Evolutionary conservation across 2,329 filamentous ascomycete species (phyloP), one percentile per base, ranked within the genome.

Genomic region (Fusarium denticulatum): DNA sequence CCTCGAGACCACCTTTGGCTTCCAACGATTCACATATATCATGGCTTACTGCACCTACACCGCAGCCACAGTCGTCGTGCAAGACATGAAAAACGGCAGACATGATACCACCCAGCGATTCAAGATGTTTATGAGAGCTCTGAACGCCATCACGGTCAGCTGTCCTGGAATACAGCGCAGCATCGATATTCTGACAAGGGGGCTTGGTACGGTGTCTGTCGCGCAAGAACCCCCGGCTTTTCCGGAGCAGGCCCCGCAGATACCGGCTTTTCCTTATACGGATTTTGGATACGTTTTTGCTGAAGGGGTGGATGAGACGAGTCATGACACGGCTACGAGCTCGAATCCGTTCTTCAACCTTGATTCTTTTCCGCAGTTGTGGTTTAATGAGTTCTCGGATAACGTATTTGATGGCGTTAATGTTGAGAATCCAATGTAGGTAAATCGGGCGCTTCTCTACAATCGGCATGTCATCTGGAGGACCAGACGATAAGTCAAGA

Each of bases 21-120:
- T 63, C 15, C 32, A 37, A 1, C 53, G 53, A 0, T 63, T 63
- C 1, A 60, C 60, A 9, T 63, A 63, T 28, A 60, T 63, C n/a
- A 63, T 63, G 60, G 53, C 60, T 1, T 63, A 63, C 9, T 63
- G 60, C 7, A 63, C 60, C 6, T 63, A 63, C 2, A 63, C 40
- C 1, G 53, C 60, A 28, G 53, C 60, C 20, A 63, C 60, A 0
- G 52, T 63, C 1, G 32, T 63, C 2, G 53, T 63, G 5, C 32
- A 63, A 2, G 60, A 60, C 18, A 63, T 60, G 60, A 63, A 63
- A 28, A 34, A 20, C 18, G 40, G 60, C 1, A 26, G n/a, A 11
- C 26, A 26, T 9, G 34, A 30, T 14, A 63, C 60, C 1, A 14
- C 3, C 2, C 6, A 9, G 6, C 53, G 53, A 18, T 28, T 60